Conservation (phyloP, 1,284 basidiomycete genomes). For the Boletellus deceptivus region DNA sequence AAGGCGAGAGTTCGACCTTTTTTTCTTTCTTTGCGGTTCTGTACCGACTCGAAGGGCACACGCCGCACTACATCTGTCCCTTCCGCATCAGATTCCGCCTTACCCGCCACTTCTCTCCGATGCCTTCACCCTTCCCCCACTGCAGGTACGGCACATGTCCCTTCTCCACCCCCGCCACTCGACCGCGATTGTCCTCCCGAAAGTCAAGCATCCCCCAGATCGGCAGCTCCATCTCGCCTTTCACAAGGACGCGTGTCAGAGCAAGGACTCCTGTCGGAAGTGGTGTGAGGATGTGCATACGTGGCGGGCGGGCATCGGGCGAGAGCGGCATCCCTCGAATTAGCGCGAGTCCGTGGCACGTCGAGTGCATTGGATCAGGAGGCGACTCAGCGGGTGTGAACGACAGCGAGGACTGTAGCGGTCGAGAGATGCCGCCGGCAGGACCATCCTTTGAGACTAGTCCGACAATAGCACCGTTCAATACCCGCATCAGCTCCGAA, state of each 20-base stretch:
- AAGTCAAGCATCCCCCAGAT: conserved; percentile 87
- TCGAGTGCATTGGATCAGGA: conserved; percentile 57
- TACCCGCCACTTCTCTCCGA: conserved; percentile 68
- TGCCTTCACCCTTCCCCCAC: conserved; percentile 65
- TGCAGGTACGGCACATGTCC: conserved; percentile 41
- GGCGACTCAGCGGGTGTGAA: conserved; percentile 56
- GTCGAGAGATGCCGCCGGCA: background rate
- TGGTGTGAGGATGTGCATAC: conserved; percentile 77
- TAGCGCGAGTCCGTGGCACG: conserved; percentile 69
- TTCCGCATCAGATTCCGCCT: conserved; percentile 88
- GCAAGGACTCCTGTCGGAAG: conserved; percentile 49
- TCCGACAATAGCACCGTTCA: conserved; percentile 83
- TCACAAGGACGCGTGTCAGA: conserved; percentile 56
- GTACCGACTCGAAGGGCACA: no score
- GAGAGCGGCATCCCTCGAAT: conserved; percentile 50
- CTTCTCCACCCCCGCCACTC: conserved; percentile 55
- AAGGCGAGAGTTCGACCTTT: no score
- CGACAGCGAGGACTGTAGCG: conserved; percentile 32
- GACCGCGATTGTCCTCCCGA: conserved; percentile 40
- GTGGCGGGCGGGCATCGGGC: conserved; percentile 23
- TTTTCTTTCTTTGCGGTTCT: no score
- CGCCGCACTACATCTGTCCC: conserved; percentile 54
- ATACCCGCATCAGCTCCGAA: conserved; percentile 63
- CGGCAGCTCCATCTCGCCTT: conserved; percentile 87
- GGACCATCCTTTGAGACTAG: conserved; percentile 43